Evolutionary conservation across 768 basidiomycete genomes (phyloP).

Genomic region (Phanerodontia chrysosporium): DNA sequence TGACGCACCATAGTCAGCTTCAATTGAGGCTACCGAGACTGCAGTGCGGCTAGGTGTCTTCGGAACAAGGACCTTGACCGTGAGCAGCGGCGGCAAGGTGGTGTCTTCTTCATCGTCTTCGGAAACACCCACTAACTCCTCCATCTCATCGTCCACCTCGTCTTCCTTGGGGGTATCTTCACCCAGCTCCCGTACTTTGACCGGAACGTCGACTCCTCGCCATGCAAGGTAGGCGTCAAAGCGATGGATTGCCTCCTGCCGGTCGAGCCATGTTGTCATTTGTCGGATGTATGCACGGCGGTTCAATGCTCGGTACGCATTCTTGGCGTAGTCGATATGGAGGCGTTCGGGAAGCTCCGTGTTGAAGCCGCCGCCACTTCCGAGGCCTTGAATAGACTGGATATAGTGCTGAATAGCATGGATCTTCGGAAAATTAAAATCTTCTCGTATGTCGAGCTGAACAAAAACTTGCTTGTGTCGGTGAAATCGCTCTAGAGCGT

Average conservation of each 20-base stretch:
- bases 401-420: constrained; percentile 19
- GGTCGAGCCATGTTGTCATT: constrained; percentile 37
- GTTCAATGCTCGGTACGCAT: constrained; percentile 7
- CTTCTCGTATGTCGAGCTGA: constrained; percentile 13
- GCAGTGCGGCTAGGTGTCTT: too few relatives aligned
- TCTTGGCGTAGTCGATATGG: constrained; percentile 11
- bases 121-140: too few relatives aligned
- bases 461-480: constrained; percentile 20
- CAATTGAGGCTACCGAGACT: too few relatives aligned
- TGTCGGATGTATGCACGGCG: constrained; percentile 28
- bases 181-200: too few relatives aligned
- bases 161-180: too few relatives aligned
- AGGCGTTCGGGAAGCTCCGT: constrained; percentile 16
- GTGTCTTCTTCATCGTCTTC: too few relatives aligned
- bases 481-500: constrained; percentile 17
- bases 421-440: constrained; percentile 23
- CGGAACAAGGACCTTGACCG: too few relatives aligned
- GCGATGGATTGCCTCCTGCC: constrained; percentile 20
- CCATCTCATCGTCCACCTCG: too few relatives aligned
- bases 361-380: constrained; percentile 20
- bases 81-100: too few relatives aligned
- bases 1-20: too few relatives aligned
- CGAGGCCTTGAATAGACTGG: constrained; percentile 14
- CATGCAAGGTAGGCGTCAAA: too few relatives aligned
- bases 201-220: too few relatives aligned